These are phyloP conservation scores for Lithospermum erythrorhizon DNA, from an alignment of 257 asterid genomes.

Conservation along the genomic window DNA sequence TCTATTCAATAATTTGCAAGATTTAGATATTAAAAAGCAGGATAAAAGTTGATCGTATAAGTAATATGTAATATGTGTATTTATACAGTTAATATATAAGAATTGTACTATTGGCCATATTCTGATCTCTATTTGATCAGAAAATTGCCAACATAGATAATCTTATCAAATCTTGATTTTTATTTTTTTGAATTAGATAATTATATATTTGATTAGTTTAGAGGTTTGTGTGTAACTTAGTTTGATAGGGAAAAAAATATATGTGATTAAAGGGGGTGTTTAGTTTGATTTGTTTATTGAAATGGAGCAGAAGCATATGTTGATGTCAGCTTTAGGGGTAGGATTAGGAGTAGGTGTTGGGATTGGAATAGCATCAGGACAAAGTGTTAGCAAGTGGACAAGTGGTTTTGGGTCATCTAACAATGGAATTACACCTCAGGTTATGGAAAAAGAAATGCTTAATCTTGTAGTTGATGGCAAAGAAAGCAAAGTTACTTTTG, in stretches of 20 bases:
- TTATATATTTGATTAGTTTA: too few relatives aligned
- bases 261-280: too few relatives aligned
- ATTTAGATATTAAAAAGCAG: too few relatives aligned
- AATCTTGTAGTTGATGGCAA: constrained; percentile 41
- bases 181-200: too few relatives aligned
- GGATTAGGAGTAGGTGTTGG: constrained; percentile 80
- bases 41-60: too few relatives aligned
- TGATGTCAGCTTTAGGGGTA: constrained; percentile 68
- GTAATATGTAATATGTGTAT: too few relatives aligned
- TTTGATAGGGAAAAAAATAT: too few relatives aligned
- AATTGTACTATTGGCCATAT: too few relatives aligned
- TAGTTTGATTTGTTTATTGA: not conserved
- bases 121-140: not conserved
- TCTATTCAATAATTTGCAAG: too few relatives aligned
- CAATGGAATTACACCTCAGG: constrained; percentile 24
- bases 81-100: too few relatives aligned
- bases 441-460: constrained; percentile 61
- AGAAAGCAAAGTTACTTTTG: constrained; percentile 54
- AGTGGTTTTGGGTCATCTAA: constrained; percentile 18
- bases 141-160: not conserved
- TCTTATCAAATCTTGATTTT: too few relatives aligned
- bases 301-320: constrained; percentile 62
- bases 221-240: too few relatives aligned
- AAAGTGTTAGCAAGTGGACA: constrained; percentile 37
- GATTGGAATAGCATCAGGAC: constrained; percentile 68